A percentile compares a stretch with the other conserved stretches of the same genome.
phyloP scores from a whole-genome alignment of 2,329 filamentous ascomycete species.

The Rugonectria rugulosa region DNA sequence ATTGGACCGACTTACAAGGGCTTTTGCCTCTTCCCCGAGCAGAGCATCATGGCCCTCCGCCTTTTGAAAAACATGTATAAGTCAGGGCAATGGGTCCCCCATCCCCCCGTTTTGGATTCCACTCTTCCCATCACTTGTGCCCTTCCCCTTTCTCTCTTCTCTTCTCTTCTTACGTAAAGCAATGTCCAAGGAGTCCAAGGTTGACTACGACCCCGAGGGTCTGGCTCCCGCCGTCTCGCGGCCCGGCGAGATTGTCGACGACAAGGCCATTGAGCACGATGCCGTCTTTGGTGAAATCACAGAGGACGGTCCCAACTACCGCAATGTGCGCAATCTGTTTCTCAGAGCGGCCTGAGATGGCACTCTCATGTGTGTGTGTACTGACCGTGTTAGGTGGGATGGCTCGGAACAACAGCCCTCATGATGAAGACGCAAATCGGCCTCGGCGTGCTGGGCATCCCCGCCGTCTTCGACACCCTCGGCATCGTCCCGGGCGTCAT shows the following conservation, averaged over 20 bases:
- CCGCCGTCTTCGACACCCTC: conserved; percentile 51
- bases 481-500: conserved; percentile 56
- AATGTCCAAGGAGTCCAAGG: not conserved
- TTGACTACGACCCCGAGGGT: not conserved
- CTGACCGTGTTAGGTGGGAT: conserved; percentile 43
- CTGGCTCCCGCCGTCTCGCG: not conserved
- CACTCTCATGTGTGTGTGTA: too few relatives aligned
- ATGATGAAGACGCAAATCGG: conserved; percentile 57
- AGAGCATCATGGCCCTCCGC: too few relatives aligned
- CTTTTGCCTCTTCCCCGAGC: too few relatives aligned
- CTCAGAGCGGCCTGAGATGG: too few relatives aligned
- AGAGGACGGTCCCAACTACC: not conserved
- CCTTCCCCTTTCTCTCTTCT: too few relatives aligned
- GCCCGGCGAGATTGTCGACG: not conserved
- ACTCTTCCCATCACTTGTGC: too few relatives aligned
- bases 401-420: conserved; percentile 50
- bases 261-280: conserved; percentile 21
- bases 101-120: too few relatives aligned
- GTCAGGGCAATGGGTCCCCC: too few relatives aligned
- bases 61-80: too few relatives aligned
- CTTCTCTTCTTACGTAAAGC: too few relatives aligned
- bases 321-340: not conserved
- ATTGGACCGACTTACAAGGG: too few relatives aligned
- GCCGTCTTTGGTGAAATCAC: conserved; percentile 1
- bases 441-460: conserved; percentile 55